Conservation (phyloP, 495 filamentous ascomycete genomes). For the Penicillium arizonense region DNA sequence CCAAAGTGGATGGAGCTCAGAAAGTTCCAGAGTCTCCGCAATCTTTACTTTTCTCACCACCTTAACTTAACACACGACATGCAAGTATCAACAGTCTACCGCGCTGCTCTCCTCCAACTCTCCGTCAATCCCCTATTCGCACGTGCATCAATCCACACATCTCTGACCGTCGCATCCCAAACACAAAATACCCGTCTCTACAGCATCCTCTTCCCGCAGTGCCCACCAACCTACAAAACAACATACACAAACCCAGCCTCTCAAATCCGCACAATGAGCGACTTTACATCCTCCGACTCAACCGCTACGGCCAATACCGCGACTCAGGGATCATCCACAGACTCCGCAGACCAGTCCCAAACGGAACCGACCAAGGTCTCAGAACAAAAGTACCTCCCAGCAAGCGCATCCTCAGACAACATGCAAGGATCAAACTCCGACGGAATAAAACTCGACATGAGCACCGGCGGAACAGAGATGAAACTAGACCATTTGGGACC, state of each 20-base stretch:
- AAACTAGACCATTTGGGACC: slow-evolving; percentile 61
- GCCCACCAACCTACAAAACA: slow-evolving; percentile 7
- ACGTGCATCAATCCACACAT: slow-evolving; percentile 18
- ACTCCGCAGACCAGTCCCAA: slow-evolving; percentile 9
- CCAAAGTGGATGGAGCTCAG: too few species aligned
- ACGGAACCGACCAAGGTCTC: slow-evolving; percentile 1
- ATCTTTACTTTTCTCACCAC: slow-evolving; percentile 9
- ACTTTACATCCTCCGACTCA: slow-evolving; percentile 6
- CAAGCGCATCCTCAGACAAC: slow-evolving; percentile 19
- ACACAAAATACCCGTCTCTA: slow-evolving; percentile 12
- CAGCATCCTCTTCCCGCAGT: slow-evolving; percentile 27
- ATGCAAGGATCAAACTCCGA: slow-evolving; percentile 3
- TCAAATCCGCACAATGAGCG: slow-evolving; percentile 19
- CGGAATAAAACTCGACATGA: slow-evolving; percentile 42
- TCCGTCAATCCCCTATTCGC: slow-evolving; percentile 21
- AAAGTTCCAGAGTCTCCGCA: background rate
- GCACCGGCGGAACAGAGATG: slow-evolving; percentile 42
- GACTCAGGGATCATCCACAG: background rate
- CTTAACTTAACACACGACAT: slow-evolving; percentile 4
- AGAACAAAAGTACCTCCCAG: slow-evolving; percentile 29
- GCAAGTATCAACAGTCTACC: slow-evolving; percentile 29
- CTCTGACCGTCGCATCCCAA: slow-evolving; percentile 3
- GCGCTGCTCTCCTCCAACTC: slow-evolving; percentile 30
- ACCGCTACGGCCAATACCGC: background rate
- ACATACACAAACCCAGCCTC: background rate